phyloP scores from a whole-genome alignment of 495 filamentous ascomycete species.

The Letharia columbiana region DNA sequence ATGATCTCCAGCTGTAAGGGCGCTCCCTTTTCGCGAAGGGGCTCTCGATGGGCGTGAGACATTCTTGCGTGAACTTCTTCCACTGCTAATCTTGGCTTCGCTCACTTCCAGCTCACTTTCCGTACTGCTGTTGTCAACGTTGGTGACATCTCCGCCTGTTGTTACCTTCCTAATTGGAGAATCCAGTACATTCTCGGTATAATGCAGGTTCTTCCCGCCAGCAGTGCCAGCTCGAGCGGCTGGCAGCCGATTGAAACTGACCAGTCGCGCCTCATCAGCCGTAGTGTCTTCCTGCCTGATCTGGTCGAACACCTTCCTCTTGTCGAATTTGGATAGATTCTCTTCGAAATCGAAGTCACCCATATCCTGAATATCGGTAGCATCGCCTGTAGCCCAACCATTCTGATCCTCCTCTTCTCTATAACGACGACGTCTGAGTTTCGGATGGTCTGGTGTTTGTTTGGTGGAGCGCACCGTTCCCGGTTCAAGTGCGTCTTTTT shows the following conservation, averaged over 20 bases:
- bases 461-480: conserved; percentile 13
- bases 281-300: conserved; percentile 80
- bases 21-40: conserved; percentile 56
- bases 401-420: conserved; percentile 53
- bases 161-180: conserved; percentile 35
- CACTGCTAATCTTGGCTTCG: conserved; percentile 39
- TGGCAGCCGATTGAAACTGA: conserved; percentile 74
- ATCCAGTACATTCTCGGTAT: conserved; percentile 85
- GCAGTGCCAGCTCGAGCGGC: conserved; percentile 64
- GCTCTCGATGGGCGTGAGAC: conserved; percentile 31
- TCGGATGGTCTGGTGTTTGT: conserved; percentile 35
- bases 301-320: conserved; percentile 77
- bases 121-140: conserved; percentile 53
- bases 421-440: conserved; percentile 45
- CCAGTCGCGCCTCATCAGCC: conserved; percentile 79
- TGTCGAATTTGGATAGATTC: conserved; percentile 88
- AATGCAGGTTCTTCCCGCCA: conserved; percentile 82
- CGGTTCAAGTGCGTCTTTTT: conserved; percentile 9
- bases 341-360: conserved; percentile 89
- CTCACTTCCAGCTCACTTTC: conserved; percentile 55
- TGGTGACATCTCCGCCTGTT: background rate
- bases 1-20: conserved; percentile 25
- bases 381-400: conserved; percentile 95
- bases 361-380: conserved; percentile 91
- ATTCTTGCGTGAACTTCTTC: background rate